Conservation (phyloP, 2,329 filamentous ascomycete species). For the Paraphoma sp. region DNA sequence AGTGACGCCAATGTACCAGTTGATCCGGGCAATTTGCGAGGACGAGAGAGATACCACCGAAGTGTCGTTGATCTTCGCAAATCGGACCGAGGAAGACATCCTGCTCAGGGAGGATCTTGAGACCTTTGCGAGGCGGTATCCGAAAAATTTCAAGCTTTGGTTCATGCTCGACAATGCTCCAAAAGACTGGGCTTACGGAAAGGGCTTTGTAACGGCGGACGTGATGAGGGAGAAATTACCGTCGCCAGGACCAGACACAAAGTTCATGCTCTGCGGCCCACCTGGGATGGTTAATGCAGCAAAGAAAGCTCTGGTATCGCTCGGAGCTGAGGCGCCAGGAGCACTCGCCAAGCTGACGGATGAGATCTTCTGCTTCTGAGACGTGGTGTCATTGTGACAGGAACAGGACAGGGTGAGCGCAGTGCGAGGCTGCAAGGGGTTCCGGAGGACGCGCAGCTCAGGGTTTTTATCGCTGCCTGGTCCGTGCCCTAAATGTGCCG, state of each 20-base stretch:
- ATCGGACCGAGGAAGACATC: slow-evolving; percentile 65
- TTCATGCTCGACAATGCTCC: slow-evolving; percentile 58
- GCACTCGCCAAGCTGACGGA: slow-evolving; percentile 61
- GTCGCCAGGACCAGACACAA: slow-evolving; percentile 53
- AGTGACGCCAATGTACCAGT: slow-evolving; percentile 60
- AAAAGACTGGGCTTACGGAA: slow-evolving; percentile 3
- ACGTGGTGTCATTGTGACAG: background rate
- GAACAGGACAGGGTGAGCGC: background rate
- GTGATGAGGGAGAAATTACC: slow-evolving; percentile 61
- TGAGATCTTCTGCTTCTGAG: slow-evolving; percentile 62
- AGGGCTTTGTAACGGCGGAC: slow-evolving; percentile 48
- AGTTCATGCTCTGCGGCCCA: slow-evolving; percentile 66
- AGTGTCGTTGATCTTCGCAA: slow-evolving; percentile 66
- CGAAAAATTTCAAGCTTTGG: slow-evolving; percentile 60
- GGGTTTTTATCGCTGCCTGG: background rate
- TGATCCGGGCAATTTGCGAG: slow-evolving; percentile 69
- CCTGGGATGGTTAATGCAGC: slow-evolving; percentile 64
- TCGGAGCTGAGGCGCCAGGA: slow-evolving; percentile 61
- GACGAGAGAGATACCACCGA: slow-evolving; percentile 64
- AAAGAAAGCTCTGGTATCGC: slow-evolving; percentile 52
- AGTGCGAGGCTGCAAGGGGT: background rate
- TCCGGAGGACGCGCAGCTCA: background rate
- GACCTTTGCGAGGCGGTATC: slow-evolving; percentile 57
- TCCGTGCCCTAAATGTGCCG: background rate
- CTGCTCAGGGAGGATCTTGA: slow-evolving; percentile 65